Conservation (phyloP, 108 stramenopile genomes). For the Nannochloropsis gaditana region DNA sequence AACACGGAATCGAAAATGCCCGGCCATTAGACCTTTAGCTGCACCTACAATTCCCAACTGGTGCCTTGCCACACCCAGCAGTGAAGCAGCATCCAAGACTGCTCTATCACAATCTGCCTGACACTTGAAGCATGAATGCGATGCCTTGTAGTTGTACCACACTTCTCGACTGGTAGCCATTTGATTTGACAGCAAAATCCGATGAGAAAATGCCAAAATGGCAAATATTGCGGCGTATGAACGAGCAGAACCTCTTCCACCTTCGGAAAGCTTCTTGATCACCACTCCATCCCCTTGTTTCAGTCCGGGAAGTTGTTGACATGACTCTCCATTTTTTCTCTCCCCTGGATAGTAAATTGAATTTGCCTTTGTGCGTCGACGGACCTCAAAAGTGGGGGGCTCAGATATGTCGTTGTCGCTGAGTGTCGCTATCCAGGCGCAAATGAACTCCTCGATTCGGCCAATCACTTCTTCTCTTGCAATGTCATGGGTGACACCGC, state of each 20-base stretch:
- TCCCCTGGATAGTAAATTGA: background rate
- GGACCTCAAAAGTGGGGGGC: slow-evolving; percentile 2
- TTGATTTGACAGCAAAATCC: background rate
- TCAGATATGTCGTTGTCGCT: background rate
- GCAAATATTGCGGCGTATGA: background rate
- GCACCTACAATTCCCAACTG: slow-evolving; percentile 4
- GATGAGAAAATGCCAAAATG: background rate
- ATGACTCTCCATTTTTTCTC: background rate
- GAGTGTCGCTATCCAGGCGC: background rate
- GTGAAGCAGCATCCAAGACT: background rate
- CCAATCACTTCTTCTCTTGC: background rate
- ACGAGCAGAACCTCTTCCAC: background rate
- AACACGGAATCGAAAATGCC: background rate
- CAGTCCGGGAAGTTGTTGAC: background rate
- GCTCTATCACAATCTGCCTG: slow-evolving; percentile 16
- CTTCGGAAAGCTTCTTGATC: background rate
- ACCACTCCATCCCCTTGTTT: background rate
- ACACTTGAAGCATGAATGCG: background rate
- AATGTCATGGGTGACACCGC: background rate
- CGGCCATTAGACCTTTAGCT: background rate
- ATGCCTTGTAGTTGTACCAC: slow-evolving; percentile 17
- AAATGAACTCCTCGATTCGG: background rate
- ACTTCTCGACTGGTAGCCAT: background rate
- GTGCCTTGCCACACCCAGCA: slow-evolving; percentile 1
- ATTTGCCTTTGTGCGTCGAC: background rate